A percentile compares a stretch with the other conserved stretches of the same genome.
These are phyloP conservation scores for Chlamydomonas sphaeroides DNA, from an alignment of 139 green algal species.

Conservation along the genomic window DNA sequence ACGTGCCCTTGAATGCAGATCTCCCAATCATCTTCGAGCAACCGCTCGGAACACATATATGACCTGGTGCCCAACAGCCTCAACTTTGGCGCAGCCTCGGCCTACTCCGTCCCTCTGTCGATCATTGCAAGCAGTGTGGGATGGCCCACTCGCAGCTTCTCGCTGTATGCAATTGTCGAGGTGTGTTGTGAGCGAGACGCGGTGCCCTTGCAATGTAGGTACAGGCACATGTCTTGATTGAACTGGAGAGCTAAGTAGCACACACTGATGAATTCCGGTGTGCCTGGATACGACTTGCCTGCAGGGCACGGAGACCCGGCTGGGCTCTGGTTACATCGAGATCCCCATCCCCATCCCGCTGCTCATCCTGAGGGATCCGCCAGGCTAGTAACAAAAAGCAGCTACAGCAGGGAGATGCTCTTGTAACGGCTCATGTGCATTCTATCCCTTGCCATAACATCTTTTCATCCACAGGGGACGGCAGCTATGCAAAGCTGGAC, in stretches of 20 bases:
- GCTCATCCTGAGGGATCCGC: slow-evolving; percentile 1
- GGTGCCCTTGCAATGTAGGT: too few relatives aligned
- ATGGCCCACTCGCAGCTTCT: not conserved
- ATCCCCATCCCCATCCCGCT: slow-evolving; percentile 11
- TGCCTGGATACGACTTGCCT: too few relatives aligned
- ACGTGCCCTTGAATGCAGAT: too few relatives aligned
- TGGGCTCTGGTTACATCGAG: slow-evolving; percentile 5
- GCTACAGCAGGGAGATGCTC: too few relatives aligned
- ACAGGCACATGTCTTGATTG: too few relatives aligned
- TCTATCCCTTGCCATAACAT: too few relatives aligned
- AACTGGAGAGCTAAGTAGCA: too few relatives aligned
- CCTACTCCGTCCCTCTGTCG: not conserved
- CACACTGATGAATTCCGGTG: too few relatives aligned
- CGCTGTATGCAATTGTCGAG: not conserved
- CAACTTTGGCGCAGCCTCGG: not conserved
- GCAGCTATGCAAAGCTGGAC: not conserved
- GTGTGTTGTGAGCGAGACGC: too few relatives aligned
- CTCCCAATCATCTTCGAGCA: too few relatives aligned
- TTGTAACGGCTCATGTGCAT: too few relatives aligned
- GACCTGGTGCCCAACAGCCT: not conserved
- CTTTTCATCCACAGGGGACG: not conserved
- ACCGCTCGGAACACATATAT: not conserved
- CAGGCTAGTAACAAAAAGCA: not conserved
- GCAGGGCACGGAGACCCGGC: not conserved
- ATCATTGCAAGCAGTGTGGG: not conserved